Conservation (phyloP, 176 grass and related monocot genomes). For the Bromus sterilis region DNA sequence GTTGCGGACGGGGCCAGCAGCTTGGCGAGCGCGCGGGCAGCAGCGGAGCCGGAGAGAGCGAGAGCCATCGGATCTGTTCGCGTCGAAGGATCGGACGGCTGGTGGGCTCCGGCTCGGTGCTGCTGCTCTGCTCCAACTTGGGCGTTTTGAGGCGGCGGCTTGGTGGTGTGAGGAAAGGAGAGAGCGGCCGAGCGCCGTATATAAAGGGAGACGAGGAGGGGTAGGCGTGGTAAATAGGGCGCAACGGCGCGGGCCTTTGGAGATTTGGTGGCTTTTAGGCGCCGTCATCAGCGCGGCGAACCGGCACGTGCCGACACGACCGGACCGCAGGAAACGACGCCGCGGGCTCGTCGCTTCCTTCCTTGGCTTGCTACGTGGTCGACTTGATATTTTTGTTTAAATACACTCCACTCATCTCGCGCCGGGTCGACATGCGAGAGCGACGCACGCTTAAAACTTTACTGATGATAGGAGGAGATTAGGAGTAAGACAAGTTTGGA, state of each 20-base stretch:
- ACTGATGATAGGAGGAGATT: too few relatives aligned
- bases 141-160: background rate
- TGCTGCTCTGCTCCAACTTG: background rate
- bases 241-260: background rate
- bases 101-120: constrained; percentile 8
- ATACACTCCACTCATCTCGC: background rate
- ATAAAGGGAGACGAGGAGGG: background rate
- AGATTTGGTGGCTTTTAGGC: background rate
- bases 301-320: background rate
- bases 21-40: constrained; percentile 15
- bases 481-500: too few relatives aligned
- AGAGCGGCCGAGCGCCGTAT: background rate
- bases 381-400: background rate
- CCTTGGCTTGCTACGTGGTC: background rate
- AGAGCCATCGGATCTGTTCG: constrained; percentile 40
- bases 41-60: constrained; percentile 29
- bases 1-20: background rate
- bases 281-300: background rate
- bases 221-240: too few relatives aligned
- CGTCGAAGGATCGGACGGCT: background rate
- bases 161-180: background rate
- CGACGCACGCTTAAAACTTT: background rate
- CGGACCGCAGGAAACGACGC: constrained; percentile 17
- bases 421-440: background rate
- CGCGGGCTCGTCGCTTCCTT: background rate